phyloP scores from a whole-genome alignment of 2,329 filamentous ascomycete species.

The Claviceps monticola region DNA sequence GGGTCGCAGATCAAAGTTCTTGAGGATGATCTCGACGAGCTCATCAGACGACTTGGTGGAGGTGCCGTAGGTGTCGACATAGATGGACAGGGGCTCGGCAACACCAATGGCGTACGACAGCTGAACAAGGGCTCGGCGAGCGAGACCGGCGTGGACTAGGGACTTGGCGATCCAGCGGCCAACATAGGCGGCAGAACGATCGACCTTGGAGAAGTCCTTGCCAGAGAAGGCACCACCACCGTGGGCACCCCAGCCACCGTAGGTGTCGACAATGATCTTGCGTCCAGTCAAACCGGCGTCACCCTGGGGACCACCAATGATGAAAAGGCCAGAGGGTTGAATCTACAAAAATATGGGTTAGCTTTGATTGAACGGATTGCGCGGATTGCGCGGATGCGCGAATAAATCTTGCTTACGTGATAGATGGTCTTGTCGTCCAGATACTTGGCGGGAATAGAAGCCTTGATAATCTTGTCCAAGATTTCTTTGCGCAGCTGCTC shows the following conservation, averaged over 20 bases:
- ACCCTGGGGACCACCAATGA: slow-evolving; percentile 98
- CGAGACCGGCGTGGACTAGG: slow-evolving; percentile 74
- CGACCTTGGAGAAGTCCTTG: slow-evolving; percentile 99
- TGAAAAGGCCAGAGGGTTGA: slow-evolving; percentile 95
- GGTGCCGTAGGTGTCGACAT: slow-evolving; percentile 95
- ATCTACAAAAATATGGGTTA: slow-evolving; percentile 34
- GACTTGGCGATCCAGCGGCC: slow-evolving; percentile 99
- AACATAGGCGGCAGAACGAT: slow-evolving; percentile 94
- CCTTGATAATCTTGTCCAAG: slow-evolving; percentile 92
- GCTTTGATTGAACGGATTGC: background rate
- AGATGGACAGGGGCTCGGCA: slow-evolving; percentile 92
- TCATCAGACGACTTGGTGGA: slow-evolving; percentile 79
- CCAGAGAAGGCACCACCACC: slow-evolving; percentile 99
- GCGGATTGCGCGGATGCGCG: no score
- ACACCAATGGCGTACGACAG: slow-evolving; percentile 99
- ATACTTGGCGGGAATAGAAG: slow-evolving; percentile 83
- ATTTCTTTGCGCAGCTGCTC: slow-evolving; percentile 91
- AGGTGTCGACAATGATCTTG: slow-evolving; percentile 99
- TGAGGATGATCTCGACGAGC: slow-evolving; percentile 84
- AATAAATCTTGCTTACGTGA: slow-evolving; percentile 47
- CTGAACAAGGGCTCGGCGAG: slow-evolving; percentile 88
- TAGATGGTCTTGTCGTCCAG: slow-evolving; percentile 89
- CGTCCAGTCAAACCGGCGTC: slow-evolving; percentile 96
- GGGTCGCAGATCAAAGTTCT: slow-evolving; percentile 95
- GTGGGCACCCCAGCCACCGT: slow-evolving; percentile 99